Conservation (phyloP, 2,329 filamentous ascomycete species). For the Ceratocystis huliohia region DNA sequence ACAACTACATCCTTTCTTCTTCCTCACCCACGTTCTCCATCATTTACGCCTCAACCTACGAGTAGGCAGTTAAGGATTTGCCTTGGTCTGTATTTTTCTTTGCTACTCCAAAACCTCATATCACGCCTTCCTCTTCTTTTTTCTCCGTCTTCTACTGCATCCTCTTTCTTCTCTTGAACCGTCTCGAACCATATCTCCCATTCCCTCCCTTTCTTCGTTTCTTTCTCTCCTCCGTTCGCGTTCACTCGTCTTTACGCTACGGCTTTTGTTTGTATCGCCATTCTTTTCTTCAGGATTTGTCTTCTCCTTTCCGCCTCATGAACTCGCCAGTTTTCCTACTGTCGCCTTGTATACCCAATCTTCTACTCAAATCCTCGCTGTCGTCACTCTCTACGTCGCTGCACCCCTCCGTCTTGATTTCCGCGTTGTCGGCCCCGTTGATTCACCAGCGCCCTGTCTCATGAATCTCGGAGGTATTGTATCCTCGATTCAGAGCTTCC, state of each 20-base stretch:
- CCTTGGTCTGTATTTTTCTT: background rate
- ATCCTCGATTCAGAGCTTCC: background rate
- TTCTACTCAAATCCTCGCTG: background rate
- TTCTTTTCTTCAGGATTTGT: background rate
- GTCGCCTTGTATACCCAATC: background rate
- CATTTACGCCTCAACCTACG: constrained; percentile 3
- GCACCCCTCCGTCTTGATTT: background rate
- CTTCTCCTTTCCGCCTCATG: background rate
- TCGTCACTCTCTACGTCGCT: background rate
- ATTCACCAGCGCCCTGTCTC: background rate
- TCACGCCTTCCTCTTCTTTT: background rate
- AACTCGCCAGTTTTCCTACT: background rate
- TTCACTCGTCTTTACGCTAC: background rate
- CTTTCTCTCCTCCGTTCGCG: background rate
- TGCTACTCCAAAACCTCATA: background rate
- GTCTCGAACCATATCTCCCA: no score
- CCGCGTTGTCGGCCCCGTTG: background rate
- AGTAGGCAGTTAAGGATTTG: background rate
- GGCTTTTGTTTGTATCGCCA: background rate
- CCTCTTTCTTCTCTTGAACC: background rate
- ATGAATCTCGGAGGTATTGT: background rate
- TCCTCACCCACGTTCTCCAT: constrained; percentile 2
- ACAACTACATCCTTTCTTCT: constrained; percentile 1
- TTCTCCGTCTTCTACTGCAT: background rate
- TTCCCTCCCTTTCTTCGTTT: background rate